Percentiles rank a stretch among this genome's conserved stretches.
phyloP scores from a whole-genome alignment of 2,329 filamentous ascomycete genomes.

The Exophiala calicioides region DNA sequence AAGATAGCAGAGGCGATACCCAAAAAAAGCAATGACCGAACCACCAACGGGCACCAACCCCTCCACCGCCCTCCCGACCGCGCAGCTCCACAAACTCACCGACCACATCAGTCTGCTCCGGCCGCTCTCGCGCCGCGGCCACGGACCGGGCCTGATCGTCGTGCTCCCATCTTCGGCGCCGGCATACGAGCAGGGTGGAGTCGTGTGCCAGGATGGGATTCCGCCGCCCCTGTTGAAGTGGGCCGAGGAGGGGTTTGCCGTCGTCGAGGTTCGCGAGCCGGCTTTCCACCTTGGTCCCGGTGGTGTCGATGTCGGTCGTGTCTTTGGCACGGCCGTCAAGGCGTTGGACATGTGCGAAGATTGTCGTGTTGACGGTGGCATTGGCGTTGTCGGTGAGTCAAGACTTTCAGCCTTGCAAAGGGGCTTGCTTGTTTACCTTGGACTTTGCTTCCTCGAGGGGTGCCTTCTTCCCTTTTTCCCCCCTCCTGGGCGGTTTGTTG shows the following conservation, averaged over 20 bases:
- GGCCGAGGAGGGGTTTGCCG: constrained; percentile 69
- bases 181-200: constrained; percentile 35
- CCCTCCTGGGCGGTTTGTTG: too few relatives aligned
- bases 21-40: too few relatives aligned
- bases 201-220: constrained; percentile 40
- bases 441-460: too few relatives aligned
- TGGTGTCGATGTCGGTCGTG: constrained; percentile 9
- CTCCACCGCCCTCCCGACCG: constrained; percentile 15
- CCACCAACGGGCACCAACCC: constrained; percentile 1
- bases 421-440: too few relatives aligned
- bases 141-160: constrained; percentile 52
- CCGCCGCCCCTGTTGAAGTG: constrained; percentile 65
- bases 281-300: constrained; percentile 3
- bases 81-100: constrained; percentile 11
- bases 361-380: constrained; percentile 31
- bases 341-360: constrained; percentile 29
- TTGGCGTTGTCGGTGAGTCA: constrained; percentile 39
- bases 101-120: constrained; percentile 37
- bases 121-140: constrained; percentile 52
- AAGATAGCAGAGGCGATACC: too few relatives aligned
- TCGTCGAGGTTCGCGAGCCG: constrained; percentile 53
- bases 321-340: constrained; percentile 30
- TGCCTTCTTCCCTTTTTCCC: constrained; percentile 1
- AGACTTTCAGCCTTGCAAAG: too few relatives aligned
- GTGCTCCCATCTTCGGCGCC: constrained; percentile 41